Conservation (phyloP, 495 filamentous ascomycete genomes). For the Aspergillus bertholletiae region DNA sequence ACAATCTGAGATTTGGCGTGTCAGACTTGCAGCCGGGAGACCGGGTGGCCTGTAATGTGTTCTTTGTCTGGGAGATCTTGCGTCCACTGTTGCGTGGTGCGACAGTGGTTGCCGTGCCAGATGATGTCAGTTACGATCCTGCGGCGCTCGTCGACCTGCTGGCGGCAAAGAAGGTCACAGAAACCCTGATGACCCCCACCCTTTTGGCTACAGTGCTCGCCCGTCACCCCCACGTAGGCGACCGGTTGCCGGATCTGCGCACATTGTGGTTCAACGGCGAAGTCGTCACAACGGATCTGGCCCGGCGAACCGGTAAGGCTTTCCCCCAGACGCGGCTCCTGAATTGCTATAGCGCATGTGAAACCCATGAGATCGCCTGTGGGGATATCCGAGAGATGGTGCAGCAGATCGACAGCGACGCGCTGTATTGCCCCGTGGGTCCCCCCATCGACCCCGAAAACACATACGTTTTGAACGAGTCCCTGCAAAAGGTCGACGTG, state of each 20-base stretch:
- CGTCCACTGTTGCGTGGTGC: conserved; percentile 65
- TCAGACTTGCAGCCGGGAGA: conserved; percentile 61
- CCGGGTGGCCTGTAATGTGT: conserved; percentile 70
- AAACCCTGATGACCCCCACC: conserved; percentile 73
- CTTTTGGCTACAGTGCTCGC: conserved; percentile 61
- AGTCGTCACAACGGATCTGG: conserved; percentile 66
- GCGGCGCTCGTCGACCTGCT: conserved; percentile 63
- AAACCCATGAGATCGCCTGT: conserved; percentile 70
- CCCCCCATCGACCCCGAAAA: conserved; percentile 54
- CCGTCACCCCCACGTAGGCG: conserved; percentile 53
- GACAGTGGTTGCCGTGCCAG: conserved; percentile 62
- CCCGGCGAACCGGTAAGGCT: conserved; percentile 54
- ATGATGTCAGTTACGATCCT: conserved; percentile 67
- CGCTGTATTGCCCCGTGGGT: conserved; percentile 59
- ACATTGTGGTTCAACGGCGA: conserved; percentile 70
- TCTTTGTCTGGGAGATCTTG: conserved; percentile 73
- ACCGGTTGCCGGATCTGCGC: conserved; percentile 53
- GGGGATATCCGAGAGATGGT: conserved; percentile 61
- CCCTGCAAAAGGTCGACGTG: conserved; percentile 49
- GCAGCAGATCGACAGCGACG: conserved; percentile 37
- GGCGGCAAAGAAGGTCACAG: conserved; percentile 52
- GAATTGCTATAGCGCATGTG: conserved; percentile 70
- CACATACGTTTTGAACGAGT: conserved; percentile 59
- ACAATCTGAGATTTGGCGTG: conserved; percentile 58
- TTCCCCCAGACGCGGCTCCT: conserved; percentile 61